These are phyloP conservation scores for Peronospora destructor DNA, from an alignment of 352 stramenopile species.

Conservation along the genomic window DNA sequence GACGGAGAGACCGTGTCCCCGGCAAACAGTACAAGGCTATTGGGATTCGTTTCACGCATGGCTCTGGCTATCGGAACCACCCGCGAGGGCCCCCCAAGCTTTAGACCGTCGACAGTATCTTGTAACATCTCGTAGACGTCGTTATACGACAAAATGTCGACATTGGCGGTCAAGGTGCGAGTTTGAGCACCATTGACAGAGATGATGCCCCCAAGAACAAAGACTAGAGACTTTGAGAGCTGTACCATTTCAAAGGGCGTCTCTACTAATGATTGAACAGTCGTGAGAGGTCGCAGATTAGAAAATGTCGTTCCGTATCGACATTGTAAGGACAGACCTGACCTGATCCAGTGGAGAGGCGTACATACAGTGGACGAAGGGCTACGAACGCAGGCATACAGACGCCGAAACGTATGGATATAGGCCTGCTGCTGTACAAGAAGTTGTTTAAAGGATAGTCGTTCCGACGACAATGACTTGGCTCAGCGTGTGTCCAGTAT, in stretches of 20 bases:
- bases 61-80: conserved; percentile 57
- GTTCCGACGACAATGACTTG: too few relatives aligned
- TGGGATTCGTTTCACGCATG: conserved; percentile 50
- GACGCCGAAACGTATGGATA: too few relatives aligned
- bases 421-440: too few relatives aligned
- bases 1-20: conserved; percentile 78
- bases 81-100: conserved; percentile 63
- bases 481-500: too few relatives aligned
- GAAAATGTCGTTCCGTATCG: too few relatives aligned
- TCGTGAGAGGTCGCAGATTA: too few relatives aligned
- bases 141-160: conserved; percentile 73
- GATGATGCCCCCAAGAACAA: conserved; percentile 6
- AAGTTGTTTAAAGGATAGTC: too few relatives aligned
- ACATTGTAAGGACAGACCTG: too few relatives aligned
- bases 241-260: conserved; percentile 7
- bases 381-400: too few relatives aligned
- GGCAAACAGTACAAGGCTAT: conserved; percentile 70
- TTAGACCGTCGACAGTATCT: conserved; percentile 53
- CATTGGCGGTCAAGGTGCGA: conserved; percentile 38
- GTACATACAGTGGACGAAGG: too few relatives aligned
- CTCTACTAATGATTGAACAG: neutral
- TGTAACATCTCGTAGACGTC: conserved; percentile 78
- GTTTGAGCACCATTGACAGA: conserved; percentile 5
- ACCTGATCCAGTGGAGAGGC: too few relatives aligned
- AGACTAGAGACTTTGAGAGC: conserved; percentile 10